Base-by-base conservation (phyloP, 169 alveolate species). In the Eimeria praecox region DNA sequence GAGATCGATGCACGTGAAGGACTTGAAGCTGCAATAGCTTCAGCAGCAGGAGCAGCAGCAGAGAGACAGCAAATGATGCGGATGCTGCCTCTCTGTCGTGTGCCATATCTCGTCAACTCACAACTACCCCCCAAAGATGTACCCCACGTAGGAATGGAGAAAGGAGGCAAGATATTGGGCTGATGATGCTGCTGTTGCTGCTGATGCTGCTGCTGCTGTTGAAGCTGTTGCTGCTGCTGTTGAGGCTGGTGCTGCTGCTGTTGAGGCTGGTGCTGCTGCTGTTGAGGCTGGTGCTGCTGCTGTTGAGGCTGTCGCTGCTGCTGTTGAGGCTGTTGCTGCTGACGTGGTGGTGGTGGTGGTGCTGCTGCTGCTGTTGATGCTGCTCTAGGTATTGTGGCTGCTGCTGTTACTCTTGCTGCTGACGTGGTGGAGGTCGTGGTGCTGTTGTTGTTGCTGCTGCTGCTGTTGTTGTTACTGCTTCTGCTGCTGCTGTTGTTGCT, bases 1-100 rank as follows among this genome's bases (percentile, higher is more conserved):
- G 69, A 78, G 40, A 46, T 90, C 52, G 95, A 90, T 18, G 95
- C 95, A 1, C 30, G 71, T 9, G 95, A 90, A 9, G 95, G 95
- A 0, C 54, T 90, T 35, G 71, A 64, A 54, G 95, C 95, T 0
- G 95, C 85, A 22, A 73, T 35, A 6, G 85, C 85, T 18, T 73
- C 85, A 35, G 56, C 56, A 49, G 56, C 56, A 49, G 95, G 88
- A 3, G 71, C 75, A 49, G 95, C 95, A 9, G 87, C 89, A 24
- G 95, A 78, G 40, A 40, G 88, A 42, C 95, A 35, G 56, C 88
- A n/a, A 33, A 85, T 44, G 89, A 62, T 42, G n/a, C 40, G 27
- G 59, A 90, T 42, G 46, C 88, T 90, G 49, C 95, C 95, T 27
- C 95, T 90, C 40, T 90, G 95, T 52, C 95, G 95, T 27, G 52